phyloP scores from a whole-genome alignment of 495 filamentous ascomycete genomes.

The Aspergillus ellipticus region DNA sequence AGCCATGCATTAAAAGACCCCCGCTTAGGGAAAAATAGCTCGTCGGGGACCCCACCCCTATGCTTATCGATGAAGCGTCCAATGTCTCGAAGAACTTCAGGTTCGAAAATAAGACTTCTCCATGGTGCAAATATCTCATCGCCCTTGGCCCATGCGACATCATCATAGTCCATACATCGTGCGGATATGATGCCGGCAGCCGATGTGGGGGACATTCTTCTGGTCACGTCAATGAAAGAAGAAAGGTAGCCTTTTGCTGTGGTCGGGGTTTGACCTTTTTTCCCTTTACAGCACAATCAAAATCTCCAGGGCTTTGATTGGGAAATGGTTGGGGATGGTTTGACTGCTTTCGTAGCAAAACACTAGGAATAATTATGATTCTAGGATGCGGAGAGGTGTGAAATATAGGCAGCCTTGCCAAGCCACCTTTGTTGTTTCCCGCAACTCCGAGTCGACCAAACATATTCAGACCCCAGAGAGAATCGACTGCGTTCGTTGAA shows the following conservation, averaged over 20 bases:
- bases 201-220: neutral
- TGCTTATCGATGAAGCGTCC: neutral
- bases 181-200: neutral
- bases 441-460: no score
- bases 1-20: neutral
- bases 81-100: neutral
- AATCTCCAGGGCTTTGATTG: neutral
- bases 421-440: no score
- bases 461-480: no score
- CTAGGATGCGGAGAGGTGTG: no score
- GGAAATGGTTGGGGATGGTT: no score
- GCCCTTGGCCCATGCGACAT: neutral
- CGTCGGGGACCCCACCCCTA: neutral
- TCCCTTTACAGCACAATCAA: neutral
- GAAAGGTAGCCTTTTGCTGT: neutral
- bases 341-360: no score
- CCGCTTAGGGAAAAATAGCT: neutral
- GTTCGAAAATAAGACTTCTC: neutral
- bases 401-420: no score
- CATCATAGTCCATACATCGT: constrained; percentile 1
- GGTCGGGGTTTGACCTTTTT: neutral
- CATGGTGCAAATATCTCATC: neutral
- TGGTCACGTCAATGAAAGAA: neutral
- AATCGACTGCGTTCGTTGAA: no score
- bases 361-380: no score